Percentiles rank a stretch among this genome's conserved stretches.
Evolutionary conservation across 768 basidiomycete genomes (phyloP).

Genomic region (Tremella mesenterica): DNA sequence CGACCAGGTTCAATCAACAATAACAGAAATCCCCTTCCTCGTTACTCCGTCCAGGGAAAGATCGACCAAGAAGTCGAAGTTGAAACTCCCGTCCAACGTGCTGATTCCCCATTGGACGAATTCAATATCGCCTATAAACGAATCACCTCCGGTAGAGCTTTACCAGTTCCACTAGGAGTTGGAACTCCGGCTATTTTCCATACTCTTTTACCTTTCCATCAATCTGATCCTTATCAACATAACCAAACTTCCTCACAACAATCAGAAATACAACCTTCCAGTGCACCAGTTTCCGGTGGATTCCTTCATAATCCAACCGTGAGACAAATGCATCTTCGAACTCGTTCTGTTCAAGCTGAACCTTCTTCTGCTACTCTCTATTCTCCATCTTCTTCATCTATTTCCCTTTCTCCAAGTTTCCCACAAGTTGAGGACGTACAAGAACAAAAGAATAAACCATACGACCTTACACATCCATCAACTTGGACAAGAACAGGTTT

Average conservation of each 20-base stretch:
- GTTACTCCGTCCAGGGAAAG: background rate
- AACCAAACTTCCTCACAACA: no score
- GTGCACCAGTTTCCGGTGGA: slow-evolving; percentile 12
- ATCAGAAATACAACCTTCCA: no score
- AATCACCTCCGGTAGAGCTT: background rate
- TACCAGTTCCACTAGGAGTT: background rate
- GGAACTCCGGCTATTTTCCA: background rate
- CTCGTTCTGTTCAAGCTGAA: slow-evolving; percentile 31
- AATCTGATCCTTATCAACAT: background rate
- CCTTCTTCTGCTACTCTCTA: slow-evolving; percentile 28
- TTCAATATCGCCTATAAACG: background rate
- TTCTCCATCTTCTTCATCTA: slow-evolving; percentile 14
- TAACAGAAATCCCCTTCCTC: background rate
- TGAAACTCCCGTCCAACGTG: no score
- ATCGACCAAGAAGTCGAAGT: background rate
- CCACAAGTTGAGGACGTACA: background rate
- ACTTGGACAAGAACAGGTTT: slow-evolving; percentile 11
- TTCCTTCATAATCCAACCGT: slow-evolving; percentile 5
- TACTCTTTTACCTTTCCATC: background rate
- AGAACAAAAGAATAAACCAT: background rate
- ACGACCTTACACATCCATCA: background rate
- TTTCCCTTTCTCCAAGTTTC: background rate
- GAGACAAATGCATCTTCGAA: slow-evolving; percentile 22
- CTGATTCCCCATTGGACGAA: no score
- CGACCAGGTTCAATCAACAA: background rate